Evolutionary conservation across 2,329 filamentous ascomycete species (phyloP), one percentile per base, ranked within the genome.

Genomic region (Penicillium capsulatum): DNA sequence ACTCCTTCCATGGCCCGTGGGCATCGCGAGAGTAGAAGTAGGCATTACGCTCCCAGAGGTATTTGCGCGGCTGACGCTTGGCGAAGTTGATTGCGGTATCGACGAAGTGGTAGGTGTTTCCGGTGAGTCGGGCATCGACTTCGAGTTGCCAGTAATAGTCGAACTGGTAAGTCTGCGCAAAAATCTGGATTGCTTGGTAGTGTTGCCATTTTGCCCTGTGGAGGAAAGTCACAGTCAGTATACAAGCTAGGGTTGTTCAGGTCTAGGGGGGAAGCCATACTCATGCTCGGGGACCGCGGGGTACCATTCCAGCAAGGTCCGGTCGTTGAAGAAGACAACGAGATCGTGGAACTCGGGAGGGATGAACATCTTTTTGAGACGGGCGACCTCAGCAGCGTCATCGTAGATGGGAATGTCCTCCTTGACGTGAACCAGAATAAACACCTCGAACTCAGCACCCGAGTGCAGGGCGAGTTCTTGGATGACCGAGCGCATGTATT

Each of bases 131-230:
- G 26, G 82, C 79, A 57, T 90, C 84, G 60, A 86, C 83, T 58
- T 90, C 86, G 83, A 83, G 87, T 58, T 88, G 87, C 84, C 85
- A 90, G 48, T 86, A 71, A 53, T 76, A 86, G 50, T 87, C 83
- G 47, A 84, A 90, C 51, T 88, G 83, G 52, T 86, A 80, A 31
- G 82, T 80, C 50, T 83, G 74, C 45, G 79, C 79, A 58, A 90
- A 89, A 65, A 82, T 83, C 58, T 89, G 85, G 2, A 89, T 73
- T 5, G 83, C 81, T 50, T 86, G 73, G 71, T 81, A 86, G 55
- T 86, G 82, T 19, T 43, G 40, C 14, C 20, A 31, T 11, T 37
- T 29, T 2, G 40, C 34, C 4, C 35, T 33, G 8, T 38, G 11
- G 6, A 6, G 10, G 11, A 24, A 28, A 11, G 16, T 29, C 10